phyloP scores from a whole-genome alignment of 2,329 filamentous ascomycete genomes.

The Pseudonectria foliicola region DNA sequence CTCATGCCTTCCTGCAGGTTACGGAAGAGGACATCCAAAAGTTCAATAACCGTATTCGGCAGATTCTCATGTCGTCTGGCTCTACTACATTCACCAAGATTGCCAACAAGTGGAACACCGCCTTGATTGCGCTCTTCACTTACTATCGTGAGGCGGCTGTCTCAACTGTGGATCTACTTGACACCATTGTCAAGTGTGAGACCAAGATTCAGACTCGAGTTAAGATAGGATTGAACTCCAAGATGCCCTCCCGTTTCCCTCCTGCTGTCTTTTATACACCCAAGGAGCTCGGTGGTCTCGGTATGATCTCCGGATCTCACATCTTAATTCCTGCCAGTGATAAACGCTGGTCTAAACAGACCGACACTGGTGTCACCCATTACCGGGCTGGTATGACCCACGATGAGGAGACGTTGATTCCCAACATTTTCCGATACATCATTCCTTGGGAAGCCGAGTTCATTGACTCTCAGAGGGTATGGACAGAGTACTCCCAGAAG shows the following conservation, averaged over 20 bases:
- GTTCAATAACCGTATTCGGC: conserved; percentile 97
- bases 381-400: conserved; percentile 98
- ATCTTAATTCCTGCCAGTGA: conserved; percentile 96
- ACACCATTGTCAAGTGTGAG: conserved; percentile 98
- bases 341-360: conserved; percentile 98
- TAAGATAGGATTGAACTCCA: conserved; percentile 97
- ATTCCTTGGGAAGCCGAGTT: conserved; percentile 99
- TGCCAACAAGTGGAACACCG: conserved; percentile 99
- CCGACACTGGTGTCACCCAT: conserved; percentile 92
- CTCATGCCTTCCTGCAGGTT: conserved; percentile 94
- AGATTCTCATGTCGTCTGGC: conserved; percentile 99
- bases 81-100: conserved; percentile 99
- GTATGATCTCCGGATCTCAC: conserved; percentile 98
- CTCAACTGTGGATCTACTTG: conserved; percentile 85
- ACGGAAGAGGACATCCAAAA: conserved; percentile 97
- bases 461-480: conserved; percentile 96
- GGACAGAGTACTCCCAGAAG: conserved; percentile 99
- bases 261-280: conserved; percentile 98
- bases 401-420: conserved; percentile 94
- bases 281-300: conserved; percentile 91
- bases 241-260: conserved; percentile 98
- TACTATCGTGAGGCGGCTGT: conserved; percentile 98
- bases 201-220: conserved; percentile 99
- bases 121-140: conserved; percentile 91
- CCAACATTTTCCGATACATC: conserved; percentile 98